These are phyloP conservation scores for Cicer arietinum DNA, from an alignment of 306 rosid genomes.

Conservation along the genomic window DNA sequence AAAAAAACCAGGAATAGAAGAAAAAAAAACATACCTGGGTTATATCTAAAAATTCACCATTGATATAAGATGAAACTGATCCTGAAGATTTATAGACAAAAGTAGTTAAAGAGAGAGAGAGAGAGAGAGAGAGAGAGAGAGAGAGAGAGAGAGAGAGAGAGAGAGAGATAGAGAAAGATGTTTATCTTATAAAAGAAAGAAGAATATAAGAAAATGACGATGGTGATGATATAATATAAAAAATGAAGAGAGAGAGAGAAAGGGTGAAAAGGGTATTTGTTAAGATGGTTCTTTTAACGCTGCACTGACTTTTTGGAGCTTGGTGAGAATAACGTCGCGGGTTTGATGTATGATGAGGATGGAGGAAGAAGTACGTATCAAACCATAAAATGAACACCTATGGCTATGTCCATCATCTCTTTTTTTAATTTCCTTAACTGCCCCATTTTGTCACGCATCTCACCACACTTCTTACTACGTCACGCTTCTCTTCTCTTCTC, in stretches of 20 bases:
- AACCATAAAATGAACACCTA: too few relatives aligned
- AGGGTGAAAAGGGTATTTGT: constrained; percentile 53
- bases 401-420: too few relatives aligned
- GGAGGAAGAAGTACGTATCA: too few relatives aligned
- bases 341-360: constrained; percentile 25
- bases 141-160: constrained; percentile 33
- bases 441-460: too few relatives aligned
- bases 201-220: constrained; percentile 33
- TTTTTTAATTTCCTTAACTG: too few relatives aligned
- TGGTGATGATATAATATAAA: constrained; percentile 36
- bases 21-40: constrained; percentile 53
- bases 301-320: constrained; percentile 76
- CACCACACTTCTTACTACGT: too few relatives aligned
- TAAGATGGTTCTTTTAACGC: constrained; percentile 70
- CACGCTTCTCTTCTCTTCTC: too few relatives aligned
- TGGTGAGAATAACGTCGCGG: constrained; percentile 57
- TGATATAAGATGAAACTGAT: constrained; percentile 50
- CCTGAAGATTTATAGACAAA: constrained; percentile 53
- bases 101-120: constrained; percentile 33
- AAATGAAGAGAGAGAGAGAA: neutral
- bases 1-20: neutral
- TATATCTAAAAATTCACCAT: constrained; percentile 54
- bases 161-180: constrained; percentile 42
- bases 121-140: neutral
- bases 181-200: constrained; percentile 43